These are phyloP conservation scores for Akanthomyces uredinophilus DNA, from an alignment of 2,329 filamentous ascomycete genomes.

Conservation along the genomic window DNA sequence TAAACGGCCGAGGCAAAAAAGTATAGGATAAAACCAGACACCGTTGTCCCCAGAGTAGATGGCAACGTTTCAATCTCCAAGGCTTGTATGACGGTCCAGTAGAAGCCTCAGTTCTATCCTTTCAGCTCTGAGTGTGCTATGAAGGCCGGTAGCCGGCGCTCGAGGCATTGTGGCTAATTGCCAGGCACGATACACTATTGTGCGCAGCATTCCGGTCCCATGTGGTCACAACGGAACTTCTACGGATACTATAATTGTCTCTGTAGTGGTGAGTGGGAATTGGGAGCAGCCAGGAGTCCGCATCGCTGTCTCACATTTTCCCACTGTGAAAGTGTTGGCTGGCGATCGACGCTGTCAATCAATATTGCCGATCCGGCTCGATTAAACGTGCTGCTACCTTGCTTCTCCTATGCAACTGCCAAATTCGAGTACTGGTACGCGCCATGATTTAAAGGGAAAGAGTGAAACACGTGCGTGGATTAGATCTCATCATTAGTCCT, in stretches of 20 bases:
- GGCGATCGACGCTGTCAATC: conserved; percentile 1
- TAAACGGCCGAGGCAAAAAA: not conserved
- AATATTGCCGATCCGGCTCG: not conserved
- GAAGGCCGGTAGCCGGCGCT: too few species aligned
- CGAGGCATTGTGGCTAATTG: too few species aligned
- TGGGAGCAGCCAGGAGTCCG: too few species aligned
- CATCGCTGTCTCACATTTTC: conserved; percentile 10
- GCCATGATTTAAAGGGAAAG: too few species aligned
- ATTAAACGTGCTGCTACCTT: not conserved
- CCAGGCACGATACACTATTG: too few species aligned
- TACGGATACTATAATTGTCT: not conserved
- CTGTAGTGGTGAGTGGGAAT: not conserved
- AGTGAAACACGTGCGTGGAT: not conserved
- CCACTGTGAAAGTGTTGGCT: not conserved
- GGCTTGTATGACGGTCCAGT: too few species aligned
- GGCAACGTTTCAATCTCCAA: too few species aligned
- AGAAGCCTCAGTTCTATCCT: too few species aligned
- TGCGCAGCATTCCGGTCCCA: too few species aligned
- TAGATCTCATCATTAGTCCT: not conserved
- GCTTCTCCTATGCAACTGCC: not conserved
- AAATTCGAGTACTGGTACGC: not conserved
- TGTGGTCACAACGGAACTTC: not conserved
- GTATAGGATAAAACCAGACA: not conserved
- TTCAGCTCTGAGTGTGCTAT: too few species aligned
- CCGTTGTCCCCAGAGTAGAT: not conserved